Evolutionary conservation across 2,329 filamentous ascomycete species (phyloP), one percentile per base, ranked within the genome.

Genomic region (Pyrenophora seminiperda): DNA sequence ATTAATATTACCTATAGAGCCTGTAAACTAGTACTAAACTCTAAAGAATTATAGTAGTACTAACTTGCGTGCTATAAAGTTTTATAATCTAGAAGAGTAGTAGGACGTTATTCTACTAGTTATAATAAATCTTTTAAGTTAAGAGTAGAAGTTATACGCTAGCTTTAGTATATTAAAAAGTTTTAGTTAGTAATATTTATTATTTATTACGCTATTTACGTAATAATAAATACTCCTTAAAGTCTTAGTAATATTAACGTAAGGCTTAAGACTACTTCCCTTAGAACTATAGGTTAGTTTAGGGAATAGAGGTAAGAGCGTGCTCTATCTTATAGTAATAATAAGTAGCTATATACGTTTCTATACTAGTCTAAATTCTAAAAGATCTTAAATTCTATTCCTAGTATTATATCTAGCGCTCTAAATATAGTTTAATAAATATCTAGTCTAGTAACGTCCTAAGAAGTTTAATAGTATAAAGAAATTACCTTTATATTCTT

Each of bases 221-320:
- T 41, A 41, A 2, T 46, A 53, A 7, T 53, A 24, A 1, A 70
- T 15, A 0, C 53, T 50, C 5, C 32, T 18, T 2, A 73, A 47
- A 1, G 65, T 63, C 17, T 70, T 57, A 0, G 30, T 47, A 3
- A 73, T 65, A 1, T 48, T 55, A 0, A 56, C 42, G 9, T 43
- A 63, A 0, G 38, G 57, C 17, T 64, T 61, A 0, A 73, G 34
- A 0, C 69, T 63, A 14, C 43, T 62, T 1, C 54, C 56, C 1
- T 15, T 2, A 1, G 55, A 47, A 17, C 70, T 69, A 37, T 70
- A 58, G 0, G 53, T 63, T 0, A 59, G 54, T 7, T 56, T 56
- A 0, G 70, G 70, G 19, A 73, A 71, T 0, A 63, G 63, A 0
- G 70, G 68, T 0, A 73, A 27, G 0, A 69, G 67, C 5, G 30